Evolutionary conservation across 345 rosid species (phyloP).

Genomic region (Melastoma malabathricum): DNA sequence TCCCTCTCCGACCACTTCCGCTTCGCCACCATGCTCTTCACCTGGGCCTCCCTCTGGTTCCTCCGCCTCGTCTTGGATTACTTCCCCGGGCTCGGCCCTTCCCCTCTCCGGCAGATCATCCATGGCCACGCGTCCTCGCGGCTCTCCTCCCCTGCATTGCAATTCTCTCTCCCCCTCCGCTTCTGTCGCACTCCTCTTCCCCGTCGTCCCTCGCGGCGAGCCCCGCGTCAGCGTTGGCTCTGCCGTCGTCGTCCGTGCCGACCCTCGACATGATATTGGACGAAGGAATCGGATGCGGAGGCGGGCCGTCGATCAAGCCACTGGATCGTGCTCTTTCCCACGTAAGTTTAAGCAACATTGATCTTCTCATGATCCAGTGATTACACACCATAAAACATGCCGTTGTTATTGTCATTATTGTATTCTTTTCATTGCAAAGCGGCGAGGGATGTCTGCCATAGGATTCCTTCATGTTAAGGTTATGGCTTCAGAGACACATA

Average conservation of each 20-base stretch:
- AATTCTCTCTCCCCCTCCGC: neutral
- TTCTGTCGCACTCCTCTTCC: conserved; percentile 3
- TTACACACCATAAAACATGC: no score
- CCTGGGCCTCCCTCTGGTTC: conserved; percentile 50
- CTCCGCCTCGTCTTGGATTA: conserved; percentile 50
- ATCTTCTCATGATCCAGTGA: no score
- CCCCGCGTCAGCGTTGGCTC: conserved; percentile 1
- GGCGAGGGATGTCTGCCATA: no score
- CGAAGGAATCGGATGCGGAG: conserved; percentile 14
- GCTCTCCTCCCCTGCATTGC: no score
- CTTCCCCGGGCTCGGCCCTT: conserved; percentile 20
- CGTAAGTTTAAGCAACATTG: conserved; percentile 26
- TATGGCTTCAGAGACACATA: no score
- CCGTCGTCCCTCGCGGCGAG: conserved; percentile 8
- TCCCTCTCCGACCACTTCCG: conserved; percentile 47
- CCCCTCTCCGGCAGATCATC: neutral
- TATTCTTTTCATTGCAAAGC: no score
- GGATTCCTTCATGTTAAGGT: no score
- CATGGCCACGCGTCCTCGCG: no score
- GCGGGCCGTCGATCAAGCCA: conserved; percentile 37
- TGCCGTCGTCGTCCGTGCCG: conserved; percentile 10
- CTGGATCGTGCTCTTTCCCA: conserved; percentile 58
- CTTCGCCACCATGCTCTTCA: conserved; percentile 56
- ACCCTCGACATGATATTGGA: conserved; percentile 31
- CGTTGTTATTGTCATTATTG: no score